Base-by-base conservation (phyloP, 139 green algal genomes). In the Tetraselmis striata region DNA sequence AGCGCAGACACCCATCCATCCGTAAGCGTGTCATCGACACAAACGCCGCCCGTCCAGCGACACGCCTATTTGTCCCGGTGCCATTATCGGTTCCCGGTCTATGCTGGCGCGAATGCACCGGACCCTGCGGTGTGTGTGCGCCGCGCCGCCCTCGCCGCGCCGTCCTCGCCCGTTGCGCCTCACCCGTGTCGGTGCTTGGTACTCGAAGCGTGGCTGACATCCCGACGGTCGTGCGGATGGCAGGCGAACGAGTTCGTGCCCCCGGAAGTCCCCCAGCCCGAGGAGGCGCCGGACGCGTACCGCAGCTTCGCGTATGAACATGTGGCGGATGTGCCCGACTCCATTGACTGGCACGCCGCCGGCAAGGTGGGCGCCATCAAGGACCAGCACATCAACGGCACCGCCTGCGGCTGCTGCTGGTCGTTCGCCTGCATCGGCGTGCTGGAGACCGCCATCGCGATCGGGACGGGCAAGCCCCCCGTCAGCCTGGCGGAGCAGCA, bases 401-500 rank as follows among this genome's bases (percentile, higher is more conserved):
- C n/a, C 24, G 29, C 31, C 18, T 80, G 77, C 77, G 77, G 77
- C 28, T 80, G 29, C 29, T 80, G 77, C 77, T 80, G 77, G 77
- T 31, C 77, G 2, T 80, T 80, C 29, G 31, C 77, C 77, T 59
- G 27, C 29, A 80, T 32, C 77, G 77, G 77, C n/a, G 31, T 32
- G 23, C 26, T 80, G 29, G 77, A 80, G 77, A 32, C 29, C 30
- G 32, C 32, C 29, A 80, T 59, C 77, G 31, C 32, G 23, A 45
- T 80, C 28, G 29, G 32, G 28, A 80, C 77, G 29, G 77, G 77
- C 5, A 80, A 80, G 28, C 11, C 45, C 11, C 29, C 32, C 28
- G 28, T 80, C 77, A 80, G 77, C 29, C 29, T 80, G n/a, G 31
- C 77, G 23, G 77, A 80, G 77, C 77, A 80, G 77, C 77, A 80